phyloP scores from a whole-genome alignment of 768 basidiomycete species.

The Coprinellus micaceus region DNA sequence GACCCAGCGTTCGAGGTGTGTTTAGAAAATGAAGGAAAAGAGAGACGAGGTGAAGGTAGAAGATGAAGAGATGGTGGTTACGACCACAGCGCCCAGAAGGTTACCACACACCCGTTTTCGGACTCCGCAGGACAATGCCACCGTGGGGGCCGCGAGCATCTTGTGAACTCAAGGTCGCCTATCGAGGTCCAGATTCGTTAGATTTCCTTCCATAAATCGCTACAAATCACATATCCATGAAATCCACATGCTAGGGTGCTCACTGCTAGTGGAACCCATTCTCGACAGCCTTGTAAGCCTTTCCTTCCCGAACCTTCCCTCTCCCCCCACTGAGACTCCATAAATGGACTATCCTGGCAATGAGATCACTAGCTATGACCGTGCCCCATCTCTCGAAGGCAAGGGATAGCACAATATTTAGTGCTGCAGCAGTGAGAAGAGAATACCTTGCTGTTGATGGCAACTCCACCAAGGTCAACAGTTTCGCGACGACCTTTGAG shows the following conservation, averaged over 20 bases:
- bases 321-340: conserved; percentile 34
- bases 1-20: conserved; percentile 18
- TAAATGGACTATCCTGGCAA: conserved; percentile 46
- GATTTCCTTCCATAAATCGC: background rate
- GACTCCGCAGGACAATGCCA: conserved; percentile 23
- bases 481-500: conserved; percentile 47
- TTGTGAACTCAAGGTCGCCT: no score
- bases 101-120: conserved; percentile 9
- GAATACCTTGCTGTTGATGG: conserved; percentile 64
- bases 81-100: background rate
- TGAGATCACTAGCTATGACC: conserved; percentile 48
- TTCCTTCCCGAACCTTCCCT: conserved; percentile 57
- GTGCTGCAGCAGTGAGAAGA: conserved; percentile 60
- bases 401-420: conserved; percentile 71
- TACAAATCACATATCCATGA: background rate
- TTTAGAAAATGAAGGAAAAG: conserved; percentile 41
- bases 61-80: background rate
- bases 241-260: background rate
- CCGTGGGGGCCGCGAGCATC: no score
- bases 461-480: conserved; percentile 77
- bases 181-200: background rate
- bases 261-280: conserved; percentile 50
- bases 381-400: conserved; percentile 76
- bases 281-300: conserved; percentile 84
- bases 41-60: conserved; percentile 13